A percentile compares a stretch with the other conserved stretches of the same genome.
Evolutionary conservation across 129 eudicot species (phyloP).

Genomic region (Helianthus annuus): HanXRQr2.0-SUNRISE NC_035448.2:167193561-167194060

Average conservation of each 20-base stretch:
- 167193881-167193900: neutral
- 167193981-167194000: neutral
- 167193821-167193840: slow-evolving; percentile 8
- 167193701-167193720: too few relatives aligned
- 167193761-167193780: slow-evolving; percentile 11
- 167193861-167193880: neutral
- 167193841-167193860: neutral
- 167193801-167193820: neutral
- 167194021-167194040: neutral
- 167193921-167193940: neutral
- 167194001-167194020: neutral
- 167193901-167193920: slow-evolving; percentile 2
- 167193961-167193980: neutral
- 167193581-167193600: too few relatives aligned
- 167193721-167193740: too few relatives aligned
- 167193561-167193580: too few relatives aligned
- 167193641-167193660: too few relatives aligned
- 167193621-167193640: too few relatives aligned
- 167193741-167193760: neutral
- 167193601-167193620: too few relatives aligned
- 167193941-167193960: too few relatives aligned
- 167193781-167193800: neutral
- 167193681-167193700: too few relatives aligned
- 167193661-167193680: too few relatives aligned
- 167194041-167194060: neutral